Evolutionary conservation across 2,329 filamentous ascomycete species (phyloP).

Genomic region (Calonectria leucothoes): DNA sequence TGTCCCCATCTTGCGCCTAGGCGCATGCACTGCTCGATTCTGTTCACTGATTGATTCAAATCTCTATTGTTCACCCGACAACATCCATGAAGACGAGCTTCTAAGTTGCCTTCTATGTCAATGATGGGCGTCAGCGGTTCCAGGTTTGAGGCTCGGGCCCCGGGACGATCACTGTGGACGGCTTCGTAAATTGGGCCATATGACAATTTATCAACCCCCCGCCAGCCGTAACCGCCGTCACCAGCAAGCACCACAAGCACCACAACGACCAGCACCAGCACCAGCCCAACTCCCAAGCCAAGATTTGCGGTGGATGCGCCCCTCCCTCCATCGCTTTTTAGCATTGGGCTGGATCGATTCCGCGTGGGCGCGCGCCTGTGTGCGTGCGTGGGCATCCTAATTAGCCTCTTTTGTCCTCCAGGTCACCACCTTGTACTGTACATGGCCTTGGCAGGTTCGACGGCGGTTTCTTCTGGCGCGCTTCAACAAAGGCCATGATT

Average conservation of each 20-base stretch:
- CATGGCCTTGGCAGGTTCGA: not conserved
- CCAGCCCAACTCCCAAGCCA: slow-evolving; percentile 6
- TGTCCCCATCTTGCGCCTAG: not conserved
- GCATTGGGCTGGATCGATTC: slow-evolving; percentile 17
- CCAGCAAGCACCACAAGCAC: not conserved
- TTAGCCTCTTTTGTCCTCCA: not conserved
- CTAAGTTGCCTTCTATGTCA: not conserved
- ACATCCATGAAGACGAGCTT: not conserved
- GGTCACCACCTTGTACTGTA: not conserved
- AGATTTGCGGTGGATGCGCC: slow-evolving; percentile 7
- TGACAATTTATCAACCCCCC: slow-evolving; percentile 6
- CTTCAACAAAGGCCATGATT: not conserved
- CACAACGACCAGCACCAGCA: not conserved
- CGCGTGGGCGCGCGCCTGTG: slow-evolving; percentile 8
- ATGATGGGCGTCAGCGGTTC: not conserved
- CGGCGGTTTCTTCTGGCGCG: not conserved
- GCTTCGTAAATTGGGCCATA: slow-evolving; percentile 4
- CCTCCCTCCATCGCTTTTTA: slow-evolving; percentile 17
- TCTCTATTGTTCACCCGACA: not conserved
- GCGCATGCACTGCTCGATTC: not conserved
- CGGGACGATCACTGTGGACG: not conserved
- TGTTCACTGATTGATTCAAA: not conserved
- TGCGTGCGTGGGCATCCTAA: not conserved
- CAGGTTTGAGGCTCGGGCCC: slow-evolving; percentile 3
- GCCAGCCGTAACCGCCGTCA: slow-evolving; percentile 6